Conservation (phyloP, 106 monocot genomes). For the Apostasia ramifera region DNA sequence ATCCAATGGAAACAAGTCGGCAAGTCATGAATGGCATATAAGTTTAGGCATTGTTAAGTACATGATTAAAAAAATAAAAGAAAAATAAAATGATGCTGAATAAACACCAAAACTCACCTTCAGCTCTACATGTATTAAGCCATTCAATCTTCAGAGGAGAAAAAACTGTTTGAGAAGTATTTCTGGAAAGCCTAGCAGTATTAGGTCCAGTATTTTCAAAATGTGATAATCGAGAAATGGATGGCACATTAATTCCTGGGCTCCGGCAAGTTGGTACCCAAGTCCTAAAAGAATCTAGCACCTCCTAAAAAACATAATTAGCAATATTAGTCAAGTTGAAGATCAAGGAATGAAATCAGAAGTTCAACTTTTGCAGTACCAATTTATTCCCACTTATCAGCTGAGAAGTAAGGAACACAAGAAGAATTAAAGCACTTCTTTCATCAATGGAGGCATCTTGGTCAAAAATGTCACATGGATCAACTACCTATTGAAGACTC, state of each 20-base stretch:
- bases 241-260: not conserved
- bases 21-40: too few species aligned
- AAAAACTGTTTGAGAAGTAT: not conserved
- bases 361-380: slow-evolving; percentile 18
- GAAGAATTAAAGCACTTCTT: slow-evolving; percentile 31
- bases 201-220: not conserved
- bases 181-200: not conserved
- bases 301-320: not conserved
- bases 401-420: slow-evolving; percentile 38
- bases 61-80: too few species aligned
- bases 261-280: not conserved
- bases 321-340: not conserved
- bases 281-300: slow-evolving; percentile 1
- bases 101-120: not conserved
- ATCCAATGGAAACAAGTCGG: too few species aligned
- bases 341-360: not conserved
- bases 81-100: too few species aligned
- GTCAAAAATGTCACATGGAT: slow-evolving; percentile 25
- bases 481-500: slow-evolving; percentile 22
- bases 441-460: slow-evolving; percentile 31
- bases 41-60: too few species aligned
- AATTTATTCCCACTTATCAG: slow-evolving; percentile 17
- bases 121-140: not conserved
- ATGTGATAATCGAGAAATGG: not conserved
- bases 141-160: not conserved